These are phyloP conservation scores for Tillandsia leiboldiana DNA, from an alignment of 176 grass and related monocot genomes.

Conservation along the genomic window DNA sequence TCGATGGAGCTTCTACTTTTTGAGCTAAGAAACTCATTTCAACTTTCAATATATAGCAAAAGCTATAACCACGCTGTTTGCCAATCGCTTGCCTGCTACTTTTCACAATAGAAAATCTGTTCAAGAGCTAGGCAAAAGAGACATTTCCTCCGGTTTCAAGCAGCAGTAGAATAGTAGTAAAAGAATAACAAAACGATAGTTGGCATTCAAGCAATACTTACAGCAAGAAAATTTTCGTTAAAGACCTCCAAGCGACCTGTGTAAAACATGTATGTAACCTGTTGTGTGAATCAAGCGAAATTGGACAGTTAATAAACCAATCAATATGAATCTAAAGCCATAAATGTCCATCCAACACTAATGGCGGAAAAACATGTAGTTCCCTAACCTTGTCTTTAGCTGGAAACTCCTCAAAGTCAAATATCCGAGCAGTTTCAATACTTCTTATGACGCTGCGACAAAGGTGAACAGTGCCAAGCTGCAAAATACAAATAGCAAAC, in stretches of 20 bases:
- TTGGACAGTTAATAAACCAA: not conserved
- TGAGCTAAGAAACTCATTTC: too few species aligned
- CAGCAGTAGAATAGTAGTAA: not conserved
- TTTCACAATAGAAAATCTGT: too few species aligned
- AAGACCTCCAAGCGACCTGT: slow-evolving; percentile 83
- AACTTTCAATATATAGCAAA: not conserved
- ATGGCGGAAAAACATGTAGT: not conserved
- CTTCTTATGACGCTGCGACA: slow-evolving; percentile 92
- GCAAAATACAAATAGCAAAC: slow-evolving; percentile 35
- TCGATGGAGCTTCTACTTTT: too few species aligned
- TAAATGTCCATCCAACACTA: not conserved
- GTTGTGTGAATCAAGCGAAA: slow-evolving; percentile 18
- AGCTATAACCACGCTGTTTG: too few species aligned
- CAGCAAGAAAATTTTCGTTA: slow-evolving; percentile 85
- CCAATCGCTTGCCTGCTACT: too few species aligned
- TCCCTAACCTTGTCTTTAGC: slow-evolving; percentile 71
- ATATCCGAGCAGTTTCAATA: slow-evolving; percentile 91
- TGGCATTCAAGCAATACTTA: slow-evolving; percentile 34
- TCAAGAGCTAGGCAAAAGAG: not conserved
- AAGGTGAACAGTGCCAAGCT: slow-evolving; percentile 96
- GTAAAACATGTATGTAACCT: slow-evolving; percentile 99
- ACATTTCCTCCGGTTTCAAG: not conserved
- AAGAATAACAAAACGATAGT: not conserved
- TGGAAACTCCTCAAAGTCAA: slow-evolving; percentile 96
- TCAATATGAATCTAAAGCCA: not conserved